Percentiles rank a stretch among this genome's conserved stretches.
These are phyloP conservation scores for Penicillium daleae DNA, from an alignment of 495 filamentous ascomycete species.

Conservation along the genomic window DNA sequence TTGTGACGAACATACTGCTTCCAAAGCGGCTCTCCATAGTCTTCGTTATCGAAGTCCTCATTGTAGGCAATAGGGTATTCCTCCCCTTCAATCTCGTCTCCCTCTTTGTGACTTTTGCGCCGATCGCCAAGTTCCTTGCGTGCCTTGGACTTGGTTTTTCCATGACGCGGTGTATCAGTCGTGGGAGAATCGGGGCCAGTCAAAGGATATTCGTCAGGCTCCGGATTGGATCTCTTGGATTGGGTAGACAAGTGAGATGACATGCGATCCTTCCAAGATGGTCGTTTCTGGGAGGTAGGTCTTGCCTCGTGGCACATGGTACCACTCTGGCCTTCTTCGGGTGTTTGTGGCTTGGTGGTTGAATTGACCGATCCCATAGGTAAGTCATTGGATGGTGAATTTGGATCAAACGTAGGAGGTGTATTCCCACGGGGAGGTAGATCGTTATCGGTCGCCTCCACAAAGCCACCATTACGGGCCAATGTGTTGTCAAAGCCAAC, in stretches of 20 bases:
- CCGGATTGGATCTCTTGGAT: slow-evolving; percentile 32
- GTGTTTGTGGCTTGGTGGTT: neutral
- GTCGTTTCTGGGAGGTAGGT: slow-evolving; percentile 36
- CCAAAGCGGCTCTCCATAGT: slow-evolving; percentile 72
- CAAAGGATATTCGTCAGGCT: slow-evolving; percentile 45
- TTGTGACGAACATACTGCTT: slow-evolving; percentile 77
- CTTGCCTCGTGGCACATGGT: slow-evolving; percentile 13
- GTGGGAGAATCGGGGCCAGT: slow-evolving; percentile 39
- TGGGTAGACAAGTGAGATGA: slow-evolving; percentile 29
- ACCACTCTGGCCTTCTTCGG: slow-evolving; percentile 1
- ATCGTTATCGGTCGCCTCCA: slow-evolving; percentile 20
- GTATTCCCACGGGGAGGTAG: slow-evolving; percentile 9
- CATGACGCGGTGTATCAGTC: slow-evolving; percentile 19
- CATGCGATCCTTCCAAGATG: slow-evolving; percentile 49
- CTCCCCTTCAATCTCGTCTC: slow-evolving; percentile 42
- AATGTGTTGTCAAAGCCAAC: slow-evolving; percentile 50
- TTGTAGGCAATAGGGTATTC: slow-evolving; percentile 76
- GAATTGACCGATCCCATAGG: neutral
- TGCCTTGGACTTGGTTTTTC: slow-evolving; percentile 25
- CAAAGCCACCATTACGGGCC: slow-evolving; percentile 59
- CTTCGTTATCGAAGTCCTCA: slow-evolving; percentile 65
- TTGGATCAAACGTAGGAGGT: neutral
- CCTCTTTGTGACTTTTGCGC: slow-evolving; percentile 37
- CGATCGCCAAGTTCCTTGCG: slow-evolving; percentile 22
- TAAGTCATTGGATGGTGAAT: slow-evolving; percentile 5